Evolutionary conservation across 495 filamentous ascomycete species (phyloP), one percentile per base, ranked within the genome.

Genomic region (Parathielavia appendiculata): DNA sequence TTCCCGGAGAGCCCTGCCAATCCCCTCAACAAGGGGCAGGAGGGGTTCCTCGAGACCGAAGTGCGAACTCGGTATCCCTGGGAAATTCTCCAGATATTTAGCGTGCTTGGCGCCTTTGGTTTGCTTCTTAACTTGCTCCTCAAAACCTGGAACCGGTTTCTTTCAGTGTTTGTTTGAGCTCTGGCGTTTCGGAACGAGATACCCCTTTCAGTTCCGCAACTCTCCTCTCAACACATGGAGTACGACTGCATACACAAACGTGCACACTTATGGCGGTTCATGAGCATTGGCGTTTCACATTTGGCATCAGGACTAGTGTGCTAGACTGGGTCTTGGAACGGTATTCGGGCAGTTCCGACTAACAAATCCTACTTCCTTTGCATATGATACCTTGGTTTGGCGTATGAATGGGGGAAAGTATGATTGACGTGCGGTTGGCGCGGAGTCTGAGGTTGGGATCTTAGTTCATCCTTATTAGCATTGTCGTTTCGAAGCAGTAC

Each of bases 1-100:
- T 91, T 93, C 68, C 89, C 89, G 0, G 34, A 65, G 5, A 71
- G 57, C 52, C 71, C 67, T 17, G 54, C 59, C 26, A 56, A 60
- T 3, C 55, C 62, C 34, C 53, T 61, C 23, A 71, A 66, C 43
- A 73, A 73, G 45, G 73, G 69, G 0, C 62, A 73, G 4, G 63
- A 72, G 40, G 67, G 69, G 0, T 72, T 73, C 44, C 64, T 80
- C 59, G 75, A 79, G 60, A 80, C 77, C 22, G 73, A 80, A 56
- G 77, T 80, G 14, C 70, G 72, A 34, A 75, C 77, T 1, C 60
- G 70, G 35, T 56, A 74, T 53, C 68, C 68, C 47, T 78, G 75
- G 61, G 80, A 83, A 58, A 77, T 81, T 56, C 54, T 77, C 19
- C 75, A 76, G 60, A 74, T 82, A 9, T 83, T 78, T 16, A 61